These are phyloP conservation scores for Termitomyces eurrhizus DNA, from an alignment of 768 basidiomycete genomes.

Conservation along the genomic window DNA sequence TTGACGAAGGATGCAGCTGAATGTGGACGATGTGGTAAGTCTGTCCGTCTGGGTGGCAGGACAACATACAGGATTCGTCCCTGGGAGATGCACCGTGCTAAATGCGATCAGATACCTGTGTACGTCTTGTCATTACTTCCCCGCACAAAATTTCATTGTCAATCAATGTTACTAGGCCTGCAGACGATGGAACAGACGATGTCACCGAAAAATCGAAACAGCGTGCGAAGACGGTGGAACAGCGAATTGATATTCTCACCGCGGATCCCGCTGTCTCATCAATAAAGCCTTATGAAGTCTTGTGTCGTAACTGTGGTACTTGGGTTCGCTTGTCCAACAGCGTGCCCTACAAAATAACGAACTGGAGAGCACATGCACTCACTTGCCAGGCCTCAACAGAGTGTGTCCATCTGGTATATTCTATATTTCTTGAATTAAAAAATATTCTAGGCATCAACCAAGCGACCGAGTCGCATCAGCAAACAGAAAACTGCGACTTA, in stretches of 20 bases:
- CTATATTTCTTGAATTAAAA: not conserved
- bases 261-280: constrained; percentile 49
- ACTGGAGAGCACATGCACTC: constrained; percentile 54
- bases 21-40: constrained; percentile 55
- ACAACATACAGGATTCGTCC: constrained; percentile 54
- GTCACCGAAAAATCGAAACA: constrained; percentile 12
- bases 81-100: constrained; percentile 57
- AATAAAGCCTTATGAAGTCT: constrained; percentile 45
- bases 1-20: constrained; percentile 55
- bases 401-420: constrained; percentile 26
- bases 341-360: constrained; percentile 36
- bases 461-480: constrained; percentile 57
- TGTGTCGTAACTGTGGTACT: constrained; percentile 58
- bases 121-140: constrained; percentile 10
- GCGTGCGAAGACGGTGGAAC: constrained; percentile 29
- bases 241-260: constrained; percentile 50
- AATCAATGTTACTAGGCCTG: constrained; percentile 1
- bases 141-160: not conserved
- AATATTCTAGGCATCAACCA: constrained; percentile 34
- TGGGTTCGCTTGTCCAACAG: constrained; percentile 54
- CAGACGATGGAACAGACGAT: constrained; percentile 19
- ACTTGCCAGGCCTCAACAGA: constrained; percentile 38
- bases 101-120: constrained; percentile 44
- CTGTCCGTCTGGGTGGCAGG: constrained; percentile 52
- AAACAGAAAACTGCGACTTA: constrained; percentile 55